These are phyloP conservation scores for Sicyos edulis DNA, from an alignment of 306 rosid species.

Conservation along the genomic window DNA sequence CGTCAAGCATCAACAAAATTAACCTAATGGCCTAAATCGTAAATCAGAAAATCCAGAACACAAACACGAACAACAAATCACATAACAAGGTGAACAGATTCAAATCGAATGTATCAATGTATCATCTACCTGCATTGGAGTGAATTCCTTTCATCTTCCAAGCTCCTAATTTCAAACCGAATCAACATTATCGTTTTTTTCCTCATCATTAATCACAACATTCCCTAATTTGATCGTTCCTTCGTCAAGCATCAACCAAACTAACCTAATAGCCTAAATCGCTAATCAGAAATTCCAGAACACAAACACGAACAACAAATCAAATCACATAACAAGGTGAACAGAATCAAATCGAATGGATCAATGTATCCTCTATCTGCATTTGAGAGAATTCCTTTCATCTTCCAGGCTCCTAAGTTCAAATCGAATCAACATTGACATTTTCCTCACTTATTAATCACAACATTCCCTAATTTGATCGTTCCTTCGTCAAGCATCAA, in stretches of 20 bases:
- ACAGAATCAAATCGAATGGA: constrained; percentile 29
- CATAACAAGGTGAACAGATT: background rate
- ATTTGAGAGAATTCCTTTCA: background rate
- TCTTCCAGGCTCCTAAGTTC: background rate
- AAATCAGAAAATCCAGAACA: background rate
- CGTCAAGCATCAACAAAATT: too few relatives aligned
- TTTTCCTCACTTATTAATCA: too few relatives aligned
- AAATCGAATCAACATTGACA: background rate
- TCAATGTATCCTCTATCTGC: too few relatives aligned
- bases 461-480: too few relatives aligned
- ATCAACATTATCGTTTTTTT: background rate
- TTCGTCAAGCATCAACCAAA: too few relatives aligned
- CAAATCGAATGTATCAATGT: constrained; percentile 29
- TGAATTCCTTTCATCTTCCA: background rate
- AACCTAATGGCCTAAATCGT: too few relatives aligned
- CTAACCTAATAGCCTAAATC: too few relatives aligned
- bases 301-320: background rate
- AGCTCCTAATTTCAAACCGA: too few relatives aligned
- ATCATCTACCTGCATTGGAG: too few relatives aligned
- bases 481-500: too few relatives aligned
- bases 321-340: background rate
- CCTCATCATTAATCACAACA: too few relatives aligned
- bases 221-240: too few relatives aligned
- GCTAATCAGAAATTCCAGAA: background rate
- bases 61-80: background rate